A percentile compares a stretch with the other conserved stretches of the same genome.
Evolutionary conservation across 2,329 filamentous ascomycete genomes (phyloP).

Genomic region (Ophiostoma novo-ulmi): DNA sequence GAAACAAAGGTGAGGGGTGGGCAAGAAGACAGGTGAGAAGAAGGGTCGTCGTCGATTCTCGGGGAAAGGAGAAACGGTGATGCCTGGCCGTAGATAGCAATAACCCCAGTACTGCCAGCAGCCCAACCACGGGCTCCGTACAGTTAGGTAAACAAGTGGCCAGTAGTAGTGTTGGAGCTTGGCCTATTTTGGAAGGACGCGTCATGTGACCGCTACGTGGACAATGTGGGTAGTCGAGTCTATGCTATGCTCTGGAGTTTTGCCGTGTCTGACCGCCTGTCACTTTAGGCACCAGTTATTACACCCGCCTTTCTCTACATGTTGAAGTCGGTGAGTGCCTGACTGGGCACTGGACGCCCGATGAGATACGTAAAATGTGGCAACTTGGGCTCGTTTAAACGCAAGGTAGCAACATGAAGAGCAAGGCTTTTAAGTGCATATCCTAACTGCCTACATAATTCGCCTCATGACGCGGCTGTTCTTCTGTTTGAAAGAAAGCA

Average conservation of each 20-base stretch:
- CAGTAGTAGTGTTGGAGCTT: slow-evolving; percentile 2
- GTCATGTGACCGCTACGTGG: slow-evolving; percentile 25
- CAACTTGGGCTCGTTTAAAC: neutral
- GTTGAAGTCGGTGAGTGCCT: slow-evolving; percentile 3
- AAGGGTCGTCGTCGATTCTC: slow-evolving; percentile 6
- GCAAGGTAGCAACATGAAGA: neutral
- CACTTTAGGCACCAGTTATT: neutral
- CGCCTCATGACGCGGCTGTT: neutral
- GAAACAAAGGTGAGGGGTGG: neutral
- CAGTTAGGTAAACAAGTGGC: slow-evolving; percentile 8
- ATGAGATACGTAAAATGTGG: neutral
- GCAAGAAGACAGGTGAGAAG: slow-evolving; percentile 9
- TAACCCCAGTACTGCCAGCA: slow-evolving; percentile 9
- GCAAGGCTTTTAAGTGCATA: neutral
- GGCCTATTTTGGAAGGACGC: slow-evolving; percentile 20
- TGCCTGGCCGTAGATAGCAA: slow-evolving; percentile 21
- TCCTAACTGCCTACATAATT: neutral
- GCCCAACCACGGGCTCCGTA: neutral
- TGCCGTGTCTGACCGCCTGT: slow-evolving; percentile 18
- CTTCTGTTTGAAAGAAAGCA: neutral
- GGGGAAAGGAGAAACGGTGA: slow-evolving; percentile 20
- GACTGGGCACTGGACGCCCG: neutral
- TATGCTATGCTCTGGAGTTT: neutral
- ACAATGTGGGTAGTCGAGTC: neutral
- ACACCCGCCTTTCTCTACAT: neutral